phyloP scores from a whole-genome alignment of 345 rosid species.

The Ceriops tagal region DNA sequence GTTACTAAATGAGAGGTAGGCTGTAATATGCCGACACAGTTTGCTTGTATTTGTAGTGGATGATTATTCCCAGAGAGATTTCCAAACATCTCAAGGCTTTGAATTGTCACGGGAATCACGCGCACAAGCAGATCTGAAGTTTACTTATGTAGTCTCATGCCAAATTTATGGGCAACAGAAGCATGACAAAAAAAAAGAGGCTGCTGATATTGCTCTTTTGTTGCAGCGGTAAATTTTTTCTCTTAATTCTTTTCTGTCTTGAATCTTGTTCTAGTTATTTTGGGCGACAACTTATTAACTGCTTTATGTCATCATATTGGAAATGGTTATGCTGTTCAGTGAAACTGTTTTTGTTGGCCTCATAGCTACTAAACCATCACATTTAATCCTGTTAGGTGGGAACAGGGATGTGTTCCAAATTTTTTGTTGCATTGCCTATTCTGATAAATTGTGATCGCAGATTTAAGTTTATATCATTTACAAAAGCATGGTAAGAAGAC shows the following conservation, averaged over 20 bases:
- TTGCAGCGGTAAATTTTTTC: slow-evolving; percentile 55
- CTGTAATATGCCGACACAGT: slow-evolving; percentile 18
- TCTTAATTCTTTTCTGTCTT: neutral
- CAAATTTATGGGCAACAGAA: slow-evolving; percentile 98
- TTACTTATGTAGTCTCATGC: slow-evolving; percentile 96
- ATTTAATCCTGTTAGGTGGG: neutral
- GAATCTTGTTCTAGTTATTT: neutral
- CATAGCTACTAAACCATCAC: too few relatives aligned
- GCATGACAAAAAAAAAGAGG: slow-evolving; percentile 78
- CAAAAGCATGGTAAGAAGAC: too few relatives aligned
- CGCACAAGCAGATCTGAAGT: slow-evolving; percentile 93
- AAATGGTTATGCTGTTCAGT: too few relatives aligned
- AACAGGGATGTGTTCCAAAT: neutral
- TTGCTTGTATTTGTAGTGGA: slow-evolving; percentile 44
- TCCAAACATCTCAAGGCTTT: slow-evolving; percentile 58
- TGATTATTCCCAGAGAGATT: slow-evolving; percentile 44
- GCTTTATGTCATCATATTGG: too few relatives aligned
- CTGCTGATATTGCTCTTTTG: slow-evolving; percentile 88
- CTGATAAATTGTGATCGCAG: neutral
- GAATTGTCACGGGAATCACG: slow-evolving; percentile 74
- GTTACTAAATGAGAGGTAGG: neutral
- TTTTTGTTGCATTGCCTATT: neutral
- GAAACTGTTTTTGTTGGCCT: too few relatives aligned
- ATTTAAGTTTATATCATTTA: neutral
- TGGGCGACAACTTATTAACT: neutral